Conservation (phyloP, 495 filamentous ascomycete genomes). For the Podospora tetraspora region DNA sequence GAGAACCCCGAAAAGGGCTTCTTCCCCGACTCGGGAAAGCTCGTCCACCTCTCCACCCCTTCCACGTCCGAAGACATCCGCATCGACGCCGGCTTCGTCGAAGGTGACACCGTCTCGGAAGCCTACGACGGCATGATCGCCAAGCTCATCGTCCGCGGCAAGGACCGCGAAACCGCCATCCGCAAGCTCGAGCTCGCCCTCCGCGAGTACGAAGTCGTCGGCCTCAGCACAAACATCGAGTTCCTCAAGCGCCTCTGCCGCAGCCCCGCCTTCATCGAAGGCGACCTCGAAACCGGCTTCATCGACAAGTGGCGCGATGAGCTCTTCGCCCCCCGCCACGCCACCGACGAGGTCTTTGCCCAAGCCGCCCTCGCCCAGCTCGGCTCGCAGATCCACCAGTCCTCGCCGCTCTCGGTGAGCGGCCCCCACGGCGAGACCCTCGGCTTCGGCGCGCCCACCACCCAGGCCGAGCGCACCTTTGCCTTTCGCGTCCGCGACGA, state of each 20-base stretch:
- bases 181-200: constrained; percentile 76
- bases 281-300: constrained; percentile 92
- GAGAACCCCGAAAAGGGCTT: constrained; percentile 89
- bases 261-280: constrained; percentile 75
- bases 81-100: constrained; percentile 87
- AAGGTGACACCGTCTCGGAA: constrained; percentile 89
- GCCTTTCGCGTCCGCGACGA: constrained; percentile 48
- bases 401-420: constrained; percentile 14
- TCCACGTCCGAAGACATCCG: constrained; percentile 63
- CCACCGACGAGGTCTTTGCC: constrained; percentile 63
- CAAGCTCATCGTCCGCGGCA: constrained; percentile 89
- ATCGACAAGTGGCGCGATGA: constrained; percentile 81
- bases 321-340: constrained; percentile 53
- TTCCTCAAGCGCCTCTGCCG: constrained; percentile 83
- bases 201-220: constrained; percentile 87
- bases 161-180: constrained; percentile 71
- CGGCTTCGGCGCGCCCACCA: constrained; percentile 44
- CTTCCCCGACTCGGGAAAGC: constrained; percentile 85
- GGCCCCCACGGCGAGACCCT: constrained; percentile 48
- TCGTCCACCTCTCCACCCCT: constrained; percentile 77
- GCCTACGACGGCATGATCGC: constrained; percentile 99
- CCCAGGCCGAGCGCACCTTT: constrained; percentile 45
- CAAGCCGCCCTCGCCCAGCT: constrained; percentile 78
- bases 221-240: constrained; percentile 91
- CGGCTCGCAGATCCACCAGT: constrained; percentile 22